Percentiles rank a stretch among this genome's conserved stretches.
These are phyloP conservation scores for Cerioporus squamosus DNA, from an alignment of 1,284 basidiomycete species.

Conservation along the genomic window DNA sequence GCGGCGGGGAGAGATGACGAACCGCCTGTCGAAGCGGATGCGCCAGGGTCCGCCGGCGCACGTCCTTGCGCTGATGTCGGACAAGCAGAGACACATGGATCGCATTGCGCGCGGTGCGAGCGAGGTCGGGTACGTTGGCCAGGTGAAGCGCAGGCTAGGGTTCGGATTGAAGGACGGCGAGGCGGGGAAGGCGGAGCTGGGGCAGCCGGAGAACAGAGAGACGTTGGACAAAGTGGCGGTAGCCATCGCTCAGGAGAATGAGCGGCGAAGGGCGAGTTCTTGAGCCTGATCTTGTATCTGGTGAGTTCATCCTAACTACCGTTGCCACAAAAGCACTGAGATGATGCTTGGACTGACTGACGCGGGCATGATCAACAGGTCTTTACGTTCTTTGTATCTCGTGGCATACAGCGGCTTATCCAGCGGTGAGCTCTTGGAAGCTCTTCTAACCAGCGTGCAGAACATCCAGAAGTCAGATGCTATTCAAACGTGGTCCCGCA, in stretches of 20 bases:
- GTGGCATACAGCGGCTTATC: too few species aligned
- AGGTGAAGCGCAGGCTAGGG: slow-evolving; percentile 54
- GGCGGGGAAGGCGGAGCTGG: slow-evolving; percentile 50
- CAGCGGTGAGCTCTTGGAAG: too few species aligned
- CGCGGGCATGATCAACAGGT: too few species aligned
- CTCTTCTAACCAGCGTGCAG: too few species aligned
- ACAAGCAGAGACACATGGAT: slow-evolving; percentile 49
- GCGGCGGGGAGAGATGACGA: slow-evolving; percentile 59
- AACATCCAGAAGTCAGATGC: too few species aligned
- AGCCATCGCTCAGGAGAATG: slow-evolving; percentile 38
- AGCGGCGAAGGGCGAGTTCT: slow-evolving; percentile 13
- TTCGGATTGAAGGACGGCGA: slow-evolving; percentile 49
- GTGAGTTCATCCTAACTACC: too few species aligned
- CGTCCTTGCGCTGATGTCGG: slow-evolving; percentile 55
- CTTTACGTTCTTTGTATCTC: too few species aligned
- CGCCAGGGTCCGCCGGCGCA: slow-evolving; percentile 65
- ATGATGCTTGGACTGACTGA: too few species aligned
- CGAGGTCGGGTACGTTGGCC: slow-evolving; percentile 67
- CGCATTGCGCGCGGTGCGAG: slow-evolving; percentile 51
- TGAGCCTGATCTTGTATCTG: too few species aligned
- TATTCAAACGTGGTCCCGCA: too few species aligned
- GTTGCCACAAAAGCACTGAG: background rate
- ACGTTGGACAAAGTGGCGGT: slow-evolving; percentile 41
- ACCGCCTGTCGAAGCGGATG: slow-evolving; percentile 49
- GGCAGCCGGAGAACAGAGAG: slow-evolving; percentile 39